Conservation (phyloP, 768 basidiomycete species). For the Sarcodon aspratus region DNA sequence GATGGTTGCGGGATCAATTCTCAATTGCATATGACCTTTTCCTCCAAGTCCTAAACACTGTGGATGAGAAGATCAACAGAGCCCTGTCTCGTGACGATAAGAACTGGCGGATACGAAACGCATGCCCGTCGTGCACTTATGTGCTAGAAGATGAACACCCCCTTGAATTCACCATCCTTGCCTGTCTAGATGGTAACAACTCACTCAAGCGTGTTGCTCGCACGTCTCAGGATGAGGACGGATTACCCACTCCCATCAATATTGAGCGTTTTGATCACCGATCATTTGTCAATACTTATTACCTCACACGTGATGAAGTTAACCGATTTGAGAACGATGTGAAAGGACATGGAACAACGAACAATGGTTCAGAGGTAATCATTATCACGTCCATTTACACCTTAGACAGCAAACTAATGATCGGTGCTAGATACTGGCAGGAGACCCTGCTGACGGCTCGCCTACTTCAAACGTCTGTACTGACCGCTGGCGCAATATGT, state of each 20-base stretch:
- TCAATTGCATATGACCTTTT: background rate
- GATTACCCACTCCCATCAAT: background rate
- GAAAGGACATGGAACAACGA: background rate
- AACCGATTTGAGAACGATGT: background rate
- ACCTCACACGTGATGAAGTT: background rate
- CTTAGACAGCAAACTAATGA: background rate
- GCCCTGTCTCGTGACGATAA: background rate
- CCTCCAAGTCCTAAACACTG: background rate
- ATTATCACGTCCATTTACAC: background rate
- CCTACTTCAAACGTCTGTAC: too few relatives aligned
- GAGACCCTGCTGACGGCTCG: background rate
- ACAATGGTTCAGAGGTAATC: background rate
- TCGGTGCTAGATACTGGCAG: background rate
- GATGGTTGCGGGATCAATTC: background rate
- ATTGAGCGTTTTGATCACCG: too few relatives aligned
- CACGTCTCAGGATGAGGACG: background rate
- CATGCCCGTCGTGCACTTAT: background rate
- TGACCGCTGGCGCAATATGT: background rate
- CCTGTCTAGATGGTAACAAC: background rate
- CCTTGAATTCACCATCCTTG: background rate
- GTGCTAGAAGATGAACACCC: background rate
- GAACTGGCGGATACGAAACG: background rate
- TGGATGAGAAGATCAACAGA: background rate
- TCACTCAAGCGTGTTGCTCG: background rate
- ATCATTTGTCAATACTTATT: too few relatives aligned